Base-by-base conservation (phyloP, 495 filamentous ascomycete genomes). In the Penicillium crystallinum region DNA sequence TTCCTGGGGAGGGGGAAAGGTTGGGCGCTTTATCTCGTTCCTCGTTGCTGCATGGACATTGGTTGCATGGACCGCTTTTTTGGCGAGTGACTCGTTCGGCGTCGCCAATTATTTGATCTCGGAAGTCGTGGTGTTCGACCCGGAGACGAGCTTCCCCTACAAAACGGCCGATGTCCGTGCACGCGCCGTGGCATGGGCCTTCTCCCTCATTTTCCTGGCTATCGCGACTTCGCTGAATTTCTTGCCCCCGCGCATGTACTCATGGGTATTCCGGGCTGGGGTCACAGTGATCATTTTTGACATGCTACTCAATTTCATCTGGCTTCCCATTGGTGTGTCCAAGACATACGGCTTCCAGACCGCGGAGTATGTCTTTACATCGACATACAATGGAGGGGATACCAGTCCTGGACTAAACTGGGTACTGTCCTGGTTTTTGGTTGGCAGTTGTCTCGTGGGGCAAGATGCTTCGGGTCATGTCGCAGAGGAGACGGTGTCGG, bases 381-480 rank as follows among this genome's bases (percentile, higher is more conserved):
- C 67, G 0, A 63, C 55, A 14, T 68, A 70, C 43, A 68, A 70
- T 35, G 67, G 67, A 1, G 67, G 59, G 8, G 61, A 56, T 4
- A 65, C 61, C 0, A 56, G 47, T 15, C 54, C 67, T 7, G 53
- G 67, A 2, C 53, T 70, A 14, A 70, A 70, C 44, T 70, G 67
- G 67, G 67, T 68, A 18, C 50, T 70, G 9, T 70, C 65, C 0
- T 70, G 67, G 67, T 70, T 52, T 36, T 38, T 70, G 36, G 54
- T 62, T 11, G 59, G 55, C 3, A 66, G 61, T 48, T 68, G 65
- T 51, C 59, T 70, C 12, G 67, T 68, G 0, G 67, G 67, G 17
- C 52, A 68, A 34, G 67, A 70, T 39, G 67, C 67, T 10, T 71
- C 68, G 6, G 68, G 68, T 17, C 68, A 69, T 39, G 68, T 69